Conservation (phyloP, 257 asterid species). For the Solanum bukasovii region DNA sequence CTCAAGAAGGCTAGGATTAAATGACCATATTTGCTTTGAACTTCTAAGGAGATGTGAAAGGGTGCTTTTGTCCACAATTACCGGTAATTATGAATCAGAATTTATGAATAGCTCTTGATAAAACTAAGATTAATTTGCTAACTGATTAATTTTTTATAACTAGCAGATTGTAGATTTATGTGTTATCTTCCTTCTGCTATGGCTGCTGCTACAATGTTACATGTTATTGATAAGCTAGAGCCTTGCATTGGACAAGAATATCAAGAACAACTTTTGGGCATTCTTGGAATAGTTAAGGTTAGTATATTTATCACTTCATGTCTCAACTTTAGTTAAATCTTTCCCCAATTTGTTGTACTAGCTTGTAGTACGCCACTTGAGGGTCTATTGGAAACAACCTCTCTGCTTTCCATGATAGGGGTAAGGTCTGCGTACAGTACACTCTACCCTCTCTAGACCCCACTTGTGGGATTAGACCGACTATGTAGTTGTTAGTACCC, state of each 20-base stretch:
- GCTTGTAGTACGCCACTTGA: not conserved
- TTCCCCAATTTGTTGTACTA: not conserved
- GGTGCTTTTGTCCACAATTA: slow-evolving; percentile 32
- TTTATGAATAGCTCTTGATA: not conserved
- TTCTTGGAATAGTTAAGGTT: slow-evolving; percentile 76
- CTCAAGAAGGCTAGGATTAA: slow-evolving; percentile 20
- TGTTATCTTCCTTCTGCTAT: slow-evolving; percentile 54
- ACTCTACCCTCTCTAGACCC: not conserved
- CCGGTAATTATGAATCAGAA: slow-evolving; percentile 16
- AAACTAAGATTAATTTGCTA: not conserved
- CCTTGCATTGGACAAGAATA: slow-evolving; percentile 40
- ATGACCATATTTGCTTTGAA: slow-evolving; percentile 7
- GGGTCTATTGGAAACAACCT: not conserved
- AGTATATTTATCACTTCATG: not conserved
- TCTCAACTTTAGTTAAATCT: not conserved
- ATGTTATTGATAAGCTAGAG: slow-evolving; percentile 38
- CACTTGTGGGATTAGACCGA: not conserved
- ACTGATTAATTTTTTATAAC: not conserved
- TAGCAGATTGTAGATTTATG: slow-evolving; percentile 63
- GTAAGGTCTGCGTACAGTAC: not conserved
- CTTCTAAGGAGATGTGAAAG: slow-evolving; percentile 38
- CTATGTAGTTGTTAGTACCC: not conserved
- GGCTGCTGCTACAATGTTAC: slow-evolving; percentile 78
- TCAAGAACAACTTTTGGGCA: slow-evolving; percentile 40
- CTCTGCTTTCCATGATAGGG: not conserved